These are phyloP conservation scores for Gossypium lobatum DNA, from an alignment of 441 rosid genomes.

Conservation along the genomic window DNA sequence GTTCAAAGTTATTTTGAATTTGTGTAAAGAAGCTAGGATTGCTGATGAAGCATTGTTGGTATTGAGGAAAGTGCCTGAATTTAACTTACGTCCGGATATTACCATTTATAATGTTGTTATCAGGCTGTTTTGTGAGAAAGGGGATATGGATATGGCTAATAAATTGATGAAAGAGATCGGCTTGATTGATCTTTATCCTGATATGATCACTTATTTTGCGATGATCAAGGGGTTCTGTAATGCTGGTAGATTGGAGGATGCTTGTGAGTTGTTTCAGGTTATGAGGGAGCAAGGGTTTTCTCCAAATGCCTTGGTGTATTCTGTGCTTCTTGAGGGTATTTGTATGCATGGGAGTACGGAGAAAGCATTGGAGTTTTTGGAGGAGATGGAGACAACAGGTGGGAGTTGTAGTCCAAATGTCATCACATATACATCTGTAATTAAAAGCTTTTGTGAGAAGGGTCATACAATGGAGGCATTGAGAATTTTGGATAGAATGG, in stretches of 20 bases:
- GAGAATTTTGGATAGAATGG: slow-evolving; percentile 65
- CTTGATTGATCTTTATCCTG: slow-evolving; percentile 49
- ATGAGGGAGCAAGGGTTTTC: slow-evolving; percentile 52
- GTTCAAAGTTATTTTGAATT: slow-evolving; percentile 50
- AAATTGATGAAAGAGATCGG: slow-evolving; percentile 67
- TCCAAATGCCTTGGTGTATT: slow-evolving; percentile 53
- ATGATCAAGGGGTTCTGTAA: slow-evolving; percentile 64
- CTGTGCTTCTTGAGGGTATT: slow-evolving; percentile 58
- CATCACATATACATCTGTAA: slow-evolving; percentile 61
- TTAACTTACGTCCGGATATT: slow-evolving; percentile 43
- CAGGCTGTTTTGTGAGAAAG: slow-evolving; percentile 57
- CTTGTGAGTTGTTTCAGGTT: slow-evolving; percentile 5
- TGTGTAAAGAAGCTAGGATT: slow-evolving; percentile 62
- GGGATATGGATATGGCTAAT: slow-evolving; percentile 49
- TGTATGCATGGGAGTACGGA: slow-evolving; percentile 48
- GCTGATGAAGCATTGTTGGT: slow-evolving; percentile 67
- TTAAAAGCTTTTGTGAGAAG: slow-evolving; percentile 51
- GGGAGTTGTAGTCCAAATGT: slow-evolving; percentile 52
- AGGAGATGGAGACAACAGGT: slow-evolving; percentile 63
- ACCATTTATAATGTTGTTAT: slow-evolving; percentile 52
- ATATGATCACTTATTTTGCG: slow-evolving; percentile 51
- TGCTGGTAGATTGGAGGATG: slow-evolving; percentile 37
- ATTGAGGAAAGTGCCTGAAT: slow-evolving; percentile 58
- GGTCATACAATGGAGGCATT: slow-evolving; percentile 52
- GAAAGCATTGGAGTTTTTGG: slow-evolving; percentile 50